Conservation (phyloP, 2,329 filamentous ascomycete species). For the Paracorniculantispora psalliotae region DNA sequence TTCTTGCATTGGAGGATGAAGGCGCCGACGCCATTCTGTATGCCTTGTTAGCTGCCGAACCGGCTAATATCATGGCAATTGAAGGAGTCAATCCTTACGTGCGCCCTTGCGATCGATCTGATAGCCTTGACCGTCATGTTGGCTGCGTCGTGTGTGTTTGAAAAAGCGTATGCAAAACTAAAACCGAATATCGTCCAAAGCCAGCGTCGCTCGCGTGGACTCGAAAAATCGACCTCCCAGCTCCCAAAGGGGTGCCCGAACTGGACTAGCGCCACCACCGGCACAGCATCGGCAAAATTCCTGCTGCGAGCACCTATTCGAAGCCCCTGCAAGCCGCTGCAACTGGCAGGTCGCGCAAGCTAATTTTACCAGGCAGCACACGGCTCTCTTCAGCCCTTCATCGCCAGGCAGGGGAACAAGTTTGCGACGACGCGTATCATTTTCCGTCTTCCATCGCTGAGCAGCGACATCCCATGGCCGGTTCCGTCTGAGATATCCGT, state of each 20-base stretch:
- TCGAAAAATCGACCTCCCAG: constrained; percentile 18
- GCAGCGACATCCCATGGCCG: not conserved
- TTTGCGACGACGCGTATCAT: constrained; percentile 13
- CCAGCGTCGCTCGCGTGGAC: constrained; percentile 1
- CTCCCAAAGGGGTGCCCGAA: constrained; percentile 15
- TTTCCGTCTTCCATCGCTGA: not conserved
- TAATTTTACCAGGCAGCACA: constrained; percentile 7
- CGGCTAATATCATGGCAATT: not conserved
- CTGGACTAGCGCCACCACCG: constrained; percentile 7
- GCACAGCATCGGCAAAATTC: constrained; percentile 14
- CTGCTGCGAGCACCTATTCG: not conserved
- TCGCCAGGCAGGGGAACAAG: not conserved
- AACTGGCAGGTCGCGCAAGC: not conserved
- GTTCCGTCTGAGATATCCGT: not conserved
- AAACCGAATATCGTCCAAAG: constrained; percentile 10
- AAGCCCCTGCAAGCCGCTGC: not conserved
- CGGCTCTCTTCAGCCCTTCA: not conserved
- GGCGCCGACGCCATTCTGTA: constrained; percentile 88
- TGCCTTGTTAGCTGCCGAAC: constrained; percentile 14
- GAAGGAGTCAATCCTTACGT: constrained; percentile 36
- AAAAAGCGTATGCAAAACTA: constrained; percentile 23
- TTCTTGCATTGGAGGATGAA: constrained; percentile 97
- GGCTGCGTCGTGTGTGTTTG: constrained; percentile 22
- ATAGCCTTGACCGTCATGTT: constrained; percentile 54
- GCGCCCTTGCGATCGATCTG: constrained; percentile 46